Evolutionary conservation across 306 rosid species (phyloP).

Genomic region (Bauhinia variegata): DNA sequence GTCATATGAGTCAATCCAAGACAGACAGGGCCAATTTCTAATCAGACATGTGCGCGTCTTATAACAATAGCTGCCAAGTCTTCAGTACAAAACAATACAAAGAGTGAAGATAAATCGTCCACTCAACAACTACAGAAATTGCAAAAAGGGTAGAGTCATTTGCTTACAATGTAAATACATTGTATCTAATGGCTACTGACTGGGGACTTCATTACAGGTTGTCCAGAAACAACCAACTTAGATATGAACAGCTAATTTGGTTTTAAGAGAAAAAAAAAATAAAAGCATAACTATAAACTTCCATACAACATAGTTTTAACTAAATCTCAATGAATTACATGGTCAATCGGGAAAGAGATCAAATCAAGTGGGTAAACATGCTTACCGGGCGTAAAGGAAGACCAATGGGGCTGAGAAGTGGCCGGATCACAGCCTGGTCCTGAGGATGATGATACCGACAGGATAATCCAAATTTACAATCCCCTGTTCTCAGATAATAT

Average conservation of each 20-base stretch:
- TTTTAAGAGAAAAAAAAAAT: too few species aligned
- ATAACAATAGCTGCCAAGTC: too few species aligned
- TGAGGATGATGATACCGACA: slow-evolving; percentile 89
- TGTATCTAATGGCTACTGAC: slow-evolving; percentile 3
- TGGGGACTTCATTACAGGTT: background rate
- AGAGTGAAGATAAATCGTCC: background rate
- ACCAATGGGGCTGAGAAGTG: slow-evolving; percentile 74
- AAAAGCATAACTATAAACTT: background rate
- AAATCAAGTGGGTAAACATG: background rate
- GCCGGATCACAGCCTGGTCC: slow-evolving; percentile 51
- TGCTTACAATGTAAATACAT: background rate
- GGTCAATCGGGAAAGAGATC: background rate
- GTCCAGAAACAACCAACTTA: slow-evolving; percentile 7
- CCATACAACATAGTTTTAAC: background rate
- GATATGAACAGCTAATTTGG: slow-evolving; percentile 15
- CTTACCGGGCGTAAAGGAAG: slow-evolving; percentile 87
- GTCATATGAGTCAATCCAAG: slow-evolving; percentile 20
- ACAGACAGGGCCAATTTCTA: too few species aligned
- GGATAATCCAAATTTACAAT: slow-evolving; percentile 77
- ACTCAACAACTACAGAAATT: slow-evolving; percentile 24
- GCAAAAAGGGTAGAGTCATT: background rate
- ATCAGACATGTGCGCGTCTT: too few species aligned
- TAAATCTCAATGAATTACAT: background rate
- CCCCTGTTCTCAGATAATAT: slow-evolving; percentile 82
- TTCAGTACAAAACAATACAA: too few species aligned